These are phyloP conservation scores for Corylus heterophylla DNA, from an alignment of 306 rosid genomes.

Conservation along the genomic window DNA sequence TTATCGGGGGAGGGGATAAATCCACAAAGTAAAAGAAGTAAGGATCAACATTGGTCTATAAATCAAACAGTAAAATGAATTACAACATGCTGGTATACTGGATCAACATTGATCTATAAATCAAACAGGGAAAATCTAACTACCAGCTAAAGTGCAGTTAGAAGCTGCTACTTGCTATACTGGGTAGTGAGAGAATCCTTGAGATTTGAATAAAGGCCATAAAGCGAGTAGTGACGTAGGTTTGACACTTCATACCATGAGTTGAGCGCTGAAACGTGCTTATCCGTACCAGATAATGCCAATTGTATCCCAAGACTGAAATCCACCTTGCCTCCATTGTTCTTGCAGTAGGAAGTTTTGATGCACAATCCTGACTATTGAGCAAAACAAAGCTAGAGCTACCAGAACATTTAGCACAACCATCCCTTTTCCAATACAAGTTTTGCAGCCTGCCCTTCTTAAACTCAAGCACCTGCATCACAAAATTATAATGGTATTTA, in stretches of 20 bases:
- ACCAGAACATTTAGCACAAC: slow-evolving; percentile 66
- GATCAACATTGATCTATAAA: slow-evolving; percentile 2
- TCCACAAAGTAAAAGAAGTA: not conserved
- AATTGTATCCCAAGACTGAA: slow-evolving; percentile 84
- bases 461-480: slow-evolving; percentile 75
- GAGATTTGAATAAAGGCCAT: slow-evolving; percentile 71
- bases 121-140: slow-evolving; percentile 29
- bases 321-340: slow-evolving; percentile 66
- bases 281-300: slow-evolving; percentile 94
- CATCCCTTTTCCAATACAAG: slow-evolving; percentile 83
- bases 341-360: slow-evolving; percentile 62
- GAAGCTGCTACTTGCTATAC: slow-evolving; percentile 54
- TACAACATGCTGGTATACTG: slow-evolving; percentile 9
- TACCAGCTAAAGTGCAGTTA: slow-evolving; percentile 26
- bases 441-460: slow-evolving; percentile 85
- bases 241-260: slow-evolving; percentile 95
- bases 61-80: slow-evolving; percentile 14
- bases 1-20: not conserved
- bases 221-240: slow-evolving; percentile 88
- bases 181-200: slow-evolving; percentile 81
- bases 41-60: slow-evolving; percentile 1
- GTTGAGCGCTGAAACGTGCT: slow-evolving; percentile 76
- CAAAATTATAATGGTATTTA: slow-evolving; percentile 14
- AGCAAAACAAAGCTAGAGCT: slow-evolving; percentile 68
- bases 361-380: slow-evolving; percentile 79